Evolutionary conservation across 2,329 filamentous ascomycete genomes (phyloP).

Genomic region (Cladosporium cucumerinum): DNA sequence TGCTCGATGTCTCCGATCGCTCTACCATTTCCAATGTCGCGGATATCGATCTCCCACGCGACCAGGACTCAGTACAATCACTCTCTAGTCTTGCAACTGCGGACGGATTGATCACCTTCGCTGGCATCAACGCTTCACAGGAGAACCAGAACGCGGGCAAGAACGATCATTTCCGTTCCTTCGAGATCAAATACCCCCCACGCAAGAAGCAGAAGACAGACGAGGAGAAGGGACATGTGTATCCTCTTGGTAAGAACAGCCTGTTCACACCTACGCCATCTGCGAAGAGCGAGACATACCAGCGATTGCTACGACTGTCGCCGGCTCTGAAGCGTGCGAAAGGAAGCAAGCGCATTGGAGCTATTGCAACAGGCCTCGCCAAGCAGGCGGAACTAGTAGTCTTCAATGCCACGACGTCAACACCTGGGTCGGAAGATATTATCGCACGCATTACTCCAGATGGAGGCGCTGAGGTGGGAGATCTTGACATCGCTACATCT

Average conservation of each 20-base stretch:
- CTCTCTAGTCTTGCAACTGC: constrained; percentile 65
- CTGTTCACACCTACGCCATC: constrained; percentile 47
- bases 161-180: constrained; percentile 80
- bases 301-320: constrained; percentile 57
- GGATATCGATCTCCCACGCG: constrained; percentile 73
- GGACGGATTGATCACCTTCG: constrained; percentile 56
- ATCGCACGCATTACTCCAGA: constrained; percentile 52
- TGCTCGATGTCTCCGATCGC: constrained; percentile 68
- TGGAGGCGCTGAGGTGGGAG: constrained; percentile 58
- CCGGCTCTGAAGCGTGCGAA: constrained; percentile 48
- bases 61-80: constrained; percentile 87
- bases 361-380: constrained; percentile 73
- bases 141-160: constrained; percentile 68
- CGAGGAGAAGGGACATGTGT: constrained; percentile 32
- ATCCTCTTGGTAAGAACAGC: constrained; percentile 50
- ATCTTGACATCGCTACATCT: constrained; percentile 66
- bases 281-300: constrained; percentile 56
- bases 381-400: constrained; percentile 71
- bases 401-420: constrained; percentile 63
- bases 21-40: constrained; percentile 61
- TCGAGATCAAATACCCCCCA: constrained; percentile 59
- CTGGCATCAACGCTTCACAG: constrained; percentile 80
- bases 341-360: constrained; percentile 64
- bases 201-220: constrained; percentile 41
- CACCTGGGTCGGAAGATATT: constrained; percentile 51